phyloP scores from a whole-genome alignment of 441 rosid genomes.

The Breynia disticha region DNA sequence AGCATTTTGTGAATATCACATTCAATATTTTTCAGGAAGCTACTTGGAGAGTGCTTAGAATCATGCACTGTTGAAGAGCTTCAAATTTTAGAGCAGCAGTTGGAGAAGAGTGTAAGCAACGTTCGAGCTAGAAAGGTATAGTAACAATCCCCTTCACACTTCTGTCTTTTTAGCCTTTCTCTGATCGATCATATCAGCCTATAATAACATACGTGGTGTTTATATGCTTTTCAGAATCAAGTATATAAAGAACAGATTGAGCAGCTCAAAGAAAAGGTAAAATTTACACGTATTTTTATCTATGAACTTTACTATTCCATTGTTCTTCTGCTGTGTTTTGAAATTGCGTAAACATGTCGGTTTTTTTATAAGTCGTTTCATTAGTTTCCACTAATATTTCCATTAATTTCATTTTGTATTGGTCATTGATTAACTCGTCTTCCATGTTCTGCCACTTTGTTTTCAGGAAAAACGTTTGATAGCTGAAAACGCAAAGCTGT shows the following conservation, averaged over 20 bases:
- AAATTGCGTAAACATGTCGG: no score
- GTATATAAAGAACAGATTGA: slow-evolving; percentile 37
- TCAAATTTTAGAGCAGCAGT: slow-evolving; percentile 59
- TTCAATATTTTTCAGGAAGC: slow-evolving; percentile 40
- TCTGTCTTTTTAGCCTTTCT: not conserved
- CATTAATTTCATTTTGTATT: no score
- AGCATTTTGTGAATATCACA: not conserved
- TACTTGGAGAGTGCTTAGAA: slow-evolving; percentile 64
- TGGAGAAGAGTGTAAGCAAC: slow-evolving; percentile 62
- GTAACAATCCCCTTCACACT: not conserved
- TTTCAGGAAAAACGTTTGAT: slow-evolving; percentile 52
- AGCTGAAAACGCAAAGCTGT: slow-evolving; percentile 58
- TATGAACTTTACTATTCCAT: no score
- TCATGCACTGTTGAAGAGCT: slow-evolving; percentile 66
- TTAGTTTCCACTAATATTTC: no score
- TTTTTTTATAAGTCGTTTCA: not conserved
- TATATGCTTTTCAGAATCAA: slow-evolving; percentile 21
- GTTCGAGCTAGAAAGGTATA: slow-evolving; percentile 70
- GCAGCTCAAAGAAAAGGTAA: slow-evolving; percentile 37
- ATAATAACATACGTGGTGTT: not conserved
- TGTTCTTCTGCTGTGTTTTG: no score
- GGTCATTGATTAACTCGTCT: no score
- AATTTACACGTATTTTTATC: not conserved
- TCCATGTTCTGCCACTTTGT: slow-evolving; percentile 1
- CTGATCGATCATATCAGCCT: not conserved